Percentiles rank a stretch among this genome's conserved stretches.
These are phyloP conservation scores for Colletotrichum zoysiae DNA, from an alignment of 2,329 filamentous ascomycete species.

Conservation along the genomic window DNA sequence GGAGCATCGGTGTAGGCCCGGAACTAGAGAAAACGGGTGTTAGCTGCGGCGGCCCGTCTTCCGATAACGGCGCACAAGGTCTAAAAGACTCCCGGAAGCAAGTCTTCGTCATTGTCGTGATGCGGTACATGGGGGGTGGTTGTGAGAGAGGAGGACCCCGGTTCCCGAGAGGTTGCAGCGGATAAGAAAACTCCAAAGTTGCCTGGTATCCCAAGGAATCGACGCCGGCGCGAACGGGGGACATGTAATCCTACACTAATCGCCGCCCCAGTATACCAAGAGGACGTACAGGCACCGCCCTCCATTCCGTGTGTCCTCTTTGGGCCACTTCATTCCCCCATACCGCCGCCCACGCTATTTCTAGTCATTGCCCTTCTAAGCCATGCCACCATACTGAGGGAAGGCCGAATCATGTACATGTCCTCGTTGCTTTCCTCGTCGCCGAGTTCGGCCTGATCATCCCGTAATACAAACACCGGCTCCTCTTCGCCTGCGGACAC, in stretches of 20 bases:
- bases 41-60: constrained; percentile 25
- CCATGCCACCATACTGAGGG: constrained; percentile 23
- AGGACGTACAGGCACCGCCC: constrained; percentile 19
- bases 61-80: constrained; percentile 11
- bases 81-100: constrained; percentile 24
- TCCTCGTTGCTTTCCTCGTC: constrained; percentile 32
- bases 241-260: constrained; percentile 39
- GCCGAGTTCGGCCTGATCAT: constrained; percentile 2
- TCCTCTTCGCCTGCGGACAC: constrained; percentile 9
- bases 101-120: constrained; percentile 29
- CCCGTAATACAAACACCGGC: constrained; percentile 20
- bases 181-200: constrained; percentile 39
- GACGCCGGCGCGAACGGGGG: constrained; percentile 35
- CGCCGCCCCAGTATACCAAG: constrained; percentile 31
- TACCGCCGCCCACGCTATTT: constrained; percentile 12
- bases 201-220: constrained; percentile 40
- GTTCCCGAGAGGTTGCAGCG: constrained; percentile 20
- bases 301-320: background rate
- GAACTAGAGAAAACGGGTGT: constrained; percentile 59
- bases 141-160: background rate
- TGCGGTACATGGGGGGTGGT: background rate
- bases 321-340: constrained; percentile 7
- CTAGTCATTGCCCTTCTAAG: constrained; percentile 34
- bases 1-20: constrained; percentile 70
- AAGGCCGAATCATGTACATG: constrained; percentile 36